A percentile compares a stretch with the other conserved stretches of the same genome.
These are phyloP conservation scores for Pisolithus thermaeus DNA, from an alignment of 1,284 basidiomycete species.

Conservation along the genomic window DNA sequence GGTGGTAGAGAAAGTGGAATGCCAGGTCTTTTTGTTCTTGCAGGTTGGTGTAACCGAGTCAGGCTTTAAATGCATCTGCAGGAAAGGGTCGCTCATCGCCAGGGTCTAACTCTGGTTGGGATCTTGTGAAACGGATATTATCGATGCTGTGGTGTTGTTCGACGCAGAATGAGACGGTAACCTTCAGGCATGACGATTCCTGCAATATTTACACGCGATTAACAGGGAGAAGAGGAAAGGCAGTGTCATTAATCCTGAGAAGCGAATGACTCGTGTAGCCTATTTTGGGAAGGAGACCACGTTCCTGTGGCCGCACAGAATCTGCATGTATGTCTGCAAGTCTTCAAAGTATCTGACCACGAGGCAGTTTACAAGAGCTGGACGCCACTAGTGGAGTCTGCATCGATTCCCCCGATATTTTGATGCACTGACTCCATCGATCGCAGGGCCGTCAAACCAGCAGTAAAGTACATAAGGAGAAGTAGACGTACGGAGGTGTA, in stretches of 20 bases:
- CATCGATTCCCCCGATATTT: slow-evolving; percentile 20
- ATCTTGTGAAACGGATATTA: slow-evolving; percentile 26
- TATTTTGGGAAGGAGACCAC: slow-evolving; percentile 27
- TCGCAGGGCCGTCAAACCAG: slow-evolving; percentile 17
- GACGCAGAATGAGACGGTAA: slow-evolving; percentile 27
- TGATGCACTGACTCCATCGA: slow-evolving; percentile 19
- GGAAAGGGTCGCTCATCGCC: slow-evolving; percentile 21
- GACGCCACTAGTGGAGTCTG: slow-evolving; percentile 16
- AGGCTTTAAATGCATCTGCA: slow-evolving; percentile 23
- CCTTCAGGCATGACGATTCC: slow-evolving; percentile 21
- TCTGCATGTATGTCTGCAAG: slow-evolving; percentile 21
- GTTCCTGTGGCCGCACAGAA: slow-evolving; percentile 29
- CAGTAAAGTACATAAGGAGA: slow-evolving; percentile 11
- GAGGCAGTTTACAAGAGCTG: slow-evolving; percentile 22
- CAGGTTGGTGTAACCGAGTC: background rate
- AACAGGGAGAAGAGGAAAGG: slow-evolving; percentile 22
- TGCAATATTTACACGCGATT: slow-evolving; percentile 29
- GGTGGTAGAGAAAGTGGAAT: slow-evolving; percentile 27
- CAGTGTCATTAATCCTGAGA: slow-evolving; percentile 19
- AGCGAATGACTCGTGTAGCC: slow-evolving; percentile 10
- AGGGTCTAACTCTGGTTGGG: slow-evolving; percentile 18
- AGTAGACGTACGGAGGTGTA: slow-evolving; percentile 22
- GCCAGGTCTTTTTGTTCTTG: slow-evolving; percentile 5
- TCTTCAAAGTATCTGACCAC: slow-evolving; percentile 19
- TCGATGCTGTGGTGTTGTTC: slow-evolving; percentile 28